These are phyloP conservation scores for Leucaena leucocephala DNA, from an alignment of 306 rosid species.

Conservation along the genomic window DNA sequence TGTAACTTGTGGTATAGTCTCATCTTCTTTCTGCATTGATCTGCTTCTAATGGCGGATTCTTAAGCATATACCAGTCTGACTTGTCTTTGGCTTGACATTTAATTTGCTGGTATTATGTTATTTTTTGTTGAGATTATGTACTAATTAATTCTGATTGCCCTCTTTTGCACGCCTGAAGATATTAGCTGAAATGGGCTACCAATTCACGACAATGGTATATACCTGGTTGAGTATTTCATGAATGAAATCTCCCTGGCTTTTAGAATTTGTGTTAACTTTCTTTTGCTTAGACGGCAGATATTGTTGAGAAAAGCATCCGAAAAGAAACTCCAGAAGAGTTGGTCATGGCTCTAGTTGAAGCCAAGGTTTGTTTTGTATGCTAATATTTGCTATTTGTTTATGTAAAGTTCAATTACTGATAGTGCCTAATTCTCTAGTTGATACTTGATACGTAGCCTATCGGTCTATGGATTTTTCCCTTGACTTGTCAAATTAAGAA, in stretches of 20 bases:
- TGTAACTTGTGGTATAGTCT: too few relatives aligned
- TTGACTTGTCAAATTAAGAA: neutral
- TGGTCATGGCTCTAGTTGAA: constrained; percentile 90
- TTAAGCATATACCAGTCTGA: too few relatives aligned
- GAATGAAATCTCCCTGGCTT: neutral
- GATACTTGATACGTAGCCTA: neutral
- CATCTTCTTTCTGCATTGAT: too few relatives aligned
- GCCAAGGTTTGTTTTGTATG: constrained; percentile 65
- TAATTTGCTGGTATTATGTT: too few relatives aligned
- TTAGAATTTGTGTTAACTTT: constrained; percentile 21
- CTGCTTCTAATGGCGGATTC: too few relatives aligned
- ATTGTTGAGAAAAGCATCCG: constrained; percentile 91
- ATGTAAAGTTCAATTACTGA: neutral
- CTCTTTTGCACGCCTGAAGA: constrained; percentile 67
- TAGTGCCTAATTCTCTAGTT: constrained; percentile 1
- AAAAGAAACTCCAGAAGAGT: constrained; percentile 77
- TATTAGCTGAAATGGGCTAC: constrained; percentile 80
- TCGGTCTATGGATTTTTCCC: neutral
- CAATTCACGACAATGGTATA: constrained; percentile 64
- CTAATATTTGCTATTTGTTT: neutral
- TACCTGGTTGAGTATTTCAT: neutral
- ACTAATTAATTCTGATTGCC: too few relatives aligned
- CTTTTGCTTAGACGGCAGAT: constrained; percentile 73
- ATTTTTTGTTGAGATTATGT: too few relatives aligned
- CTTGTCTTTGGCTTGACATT: too few relatives aligned